Percentiles rank a stretch among this genome's conserved stretches.
Evolutionary conservation across 352 stramenopile species (phyloP).

Genomic region (Globisporangium canariense): DNA sequence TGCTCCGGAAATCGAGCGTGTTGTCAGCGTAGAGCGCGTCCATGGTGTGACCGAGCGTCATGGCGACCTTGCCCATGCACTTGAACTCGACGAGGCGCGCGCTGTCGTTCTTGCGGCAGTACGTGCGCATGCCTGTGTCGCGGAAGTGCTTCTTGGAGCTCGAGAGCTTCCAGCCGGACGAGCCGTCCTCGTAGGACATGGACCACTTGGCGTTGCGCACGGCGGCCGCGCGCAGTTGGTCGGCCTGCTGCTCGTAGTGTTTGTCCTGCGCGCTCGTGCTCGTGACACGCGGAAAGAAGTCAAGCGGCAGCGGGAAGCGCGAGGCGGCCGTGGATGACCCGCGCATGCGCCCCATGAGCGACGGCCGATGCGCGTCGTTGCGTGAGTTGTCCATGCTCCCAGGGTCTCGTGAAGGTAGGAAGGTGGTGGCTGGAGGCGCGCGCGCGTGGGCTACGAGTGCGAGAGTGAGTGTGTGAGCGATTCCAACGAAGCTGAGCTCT

Average conservation of each 20-base stretch:
- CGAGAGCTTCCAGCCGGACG: conserved; percentile 61
- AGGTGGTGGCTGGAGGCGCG: background rate
- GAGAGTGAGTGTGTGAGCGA: background rate
- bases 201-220: conserved; percentile 44
- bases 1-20: conserved; percentile 54
- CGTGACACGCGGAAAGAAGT: conserved; percentile 43
- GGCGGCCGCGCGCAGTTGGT: conserved; percentile 33
- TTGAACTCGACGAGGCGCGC: conserved; percentile 53
- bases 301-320: conserved; percentile 38
- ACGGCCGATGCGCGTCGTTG: conserved; percentile 22
- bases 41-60: conserved; percentile 47
- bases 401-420: background rate
- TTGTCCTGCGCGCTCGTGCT: conserved; percentile 39
- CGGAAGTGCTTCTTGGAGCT: conserved; percentile 69
- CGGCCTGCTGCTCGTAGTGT: conserved; percentile 30
- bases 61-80: conserved; percentile 53
- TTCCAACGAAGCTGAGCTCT: background rate
- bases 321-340: conserved; percentile 14
- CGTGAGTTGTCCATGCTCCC: conserved; percentile 31
- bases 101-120: conserved; percentile 36
- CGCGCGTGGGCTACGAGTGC: background rate
- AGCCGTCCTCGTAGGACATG: conserved; percentile 58
- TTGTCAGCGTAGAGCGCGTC: conserved; percentile 58
- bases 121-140: conserved; percentile 60
- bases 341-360: conserved; percentile 35